Base-by-base conservation (phyloP, 371 early-diverging fungal species). In the Mucor piriformis region DNA sequence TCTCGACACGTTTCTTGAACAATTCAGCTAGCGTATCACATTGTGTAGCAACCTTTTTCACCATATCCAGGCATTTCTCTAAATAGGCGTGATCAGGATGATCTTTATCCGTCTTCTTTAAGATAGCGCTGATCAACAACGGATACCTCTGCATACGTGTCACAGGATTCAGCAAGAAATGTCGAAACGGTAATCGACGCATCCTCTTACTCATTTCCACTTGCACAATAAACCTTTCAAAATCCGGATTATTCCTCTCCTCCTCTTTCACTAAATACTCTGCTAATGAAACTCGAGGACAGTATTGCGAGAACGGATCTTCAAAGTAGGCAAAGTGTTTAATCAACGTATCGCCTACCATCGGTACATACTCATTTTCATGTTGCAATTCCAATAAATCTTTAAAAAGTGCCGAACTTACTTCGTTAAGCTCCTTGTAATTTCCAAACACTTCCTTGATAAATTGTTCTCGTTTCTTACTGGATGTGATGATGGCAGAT, bases 111-210 rank as follows among this genome's bases (percentile, higher is more conserved):
- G 95, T 92, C 58, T 89, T 83, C 70, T 95, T 92, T 18, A 94
- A 76, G 21, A 94, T 86, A 1, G 90, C 91, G 49, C 87, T 85
- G 6, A 66, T 4, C 3, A 58, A 32, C 24, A 97, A 77, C 1
- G 92, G 90, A 57, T 95, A 97, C 37, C 96, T 88, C 11, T 91
- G 95, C 66, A 97, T 74, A 24, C 96, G 90, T 2, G 94, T 89
- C 0, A 92, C 91, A 6, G 97, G 97, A 16, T 63, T 68, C 33
- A 78, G 27, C 42, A 81, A 57, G 50, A 78, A 76, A 54, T 81
- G 81, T 33, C 83, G 80, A 38, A 87, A 76, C 3, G 80, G 77
- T 12, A 92, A 67, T 54, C 87, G 82, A 16, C 92, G 76, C 74
- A 83, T 77, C 35, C 83, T 83, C 18, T 85, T 83, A 10, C 66